These are phyloP conservation scores for Backusella macrospora DNA, from an alignment of 192 early-diverging fungal genomes.

Conservation along the genomic window DNA sequence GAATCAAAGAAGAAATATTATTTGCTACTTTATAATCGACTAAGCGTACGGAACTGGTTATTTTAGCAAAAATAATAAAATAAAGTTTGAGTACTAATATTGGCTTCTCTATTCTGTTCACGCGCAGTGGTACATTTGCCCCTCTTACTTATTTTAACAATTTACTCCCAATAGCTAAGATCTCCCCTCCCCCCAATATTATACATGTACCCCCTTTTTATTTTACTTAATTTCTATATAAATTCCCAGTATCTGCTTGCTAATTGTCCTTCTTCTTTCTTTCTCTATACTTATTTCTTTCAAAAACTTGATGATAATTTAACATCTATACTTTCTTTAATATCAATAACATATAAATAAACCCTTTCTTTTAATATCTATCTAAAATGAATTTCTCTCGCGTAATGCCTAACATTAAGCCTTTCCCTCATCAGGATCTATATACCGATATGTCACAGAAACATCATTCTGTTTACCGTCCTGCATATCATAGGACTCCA, in stretches of 20 bases:
- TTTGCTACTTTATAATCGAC: slow-evolving; percentile 13
- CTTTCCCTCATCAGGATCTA: slow-evolving; percentile 22
- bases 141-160: slow-evolving; percentile 1
- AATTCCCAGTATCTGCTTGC: neutral
- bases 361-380: slow-evolving; percentile 9
- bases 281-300: neutral
- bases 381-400: slow-evolving; percentile 22
- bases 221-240: slow-evolving; percentile 14
- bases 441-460: slow-evolving; percentile 7
- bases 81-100: slow-evolving; percentile 21
- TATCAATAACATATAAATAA: neutral
- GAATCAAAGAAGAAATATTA: slow-evolving; percentile 6
- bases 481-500: slow-evolving; percentile 17
- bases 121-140: slow-evolving; percentile 23
- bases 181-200: slow-evolving; percentile 20
- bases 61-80: slow-evolving; percentile 18
- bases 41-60: slow-evolving; percentile 9
- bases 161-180: slow-evolving; percentile 14
- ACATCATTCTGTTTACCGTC: slow-evolving; percentile 20
- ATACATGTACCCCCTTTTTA: neutral
- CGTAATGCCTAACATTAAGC: slow-evolving; percentile 23
- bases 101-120: slow-evolving; percentile 16
- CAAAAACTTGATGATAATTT: neutral
- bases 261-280: neutral
- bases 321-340: neutral